These are phyloP conservation scores for Begonia loranthoides DNA, from an alignment of 306 rosid genomes.

Conservation along the genomic window DNA sequence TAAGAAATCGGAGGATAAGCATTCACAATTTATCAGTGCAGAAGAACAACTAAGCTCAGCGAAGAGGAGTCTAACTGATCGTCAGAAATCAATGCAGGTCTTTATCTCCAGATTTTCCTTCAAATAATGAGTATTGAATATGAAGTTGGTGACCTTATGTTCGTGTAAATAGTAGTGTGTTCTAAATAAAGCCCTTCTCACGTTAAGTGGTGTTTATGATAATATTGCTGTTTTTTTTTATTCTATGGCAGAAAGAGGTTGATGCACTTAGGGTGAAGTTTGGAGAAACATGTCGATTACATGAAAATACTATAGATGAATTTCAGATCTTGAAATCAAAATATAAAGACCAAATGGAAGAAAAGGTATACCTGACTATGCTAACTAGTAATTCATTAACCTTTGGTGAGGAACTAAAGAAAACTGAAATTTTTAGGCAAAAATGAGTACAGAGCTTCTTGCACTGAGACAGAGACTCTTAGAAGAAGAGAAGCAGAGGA, in stretches of 20 bases:
- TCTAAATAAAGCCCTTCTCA: neutral
- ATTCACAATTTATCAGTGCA: constrained; percentile 13
- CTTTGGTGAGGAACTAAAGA: constrained; percentile 1
- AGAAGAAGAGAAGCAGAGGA: constrained; percentile 42
- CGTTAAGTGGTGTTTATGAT: too few species aligned
- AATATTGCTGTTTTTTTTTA: constrained; percentile 3
- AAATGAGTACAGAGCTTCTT: constrained; percentile 31
- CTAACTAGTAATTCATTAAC: neutral
- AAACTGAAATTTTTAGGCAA: constrained; percentile 17
- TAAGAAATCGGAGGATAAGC: constrained; percentile 33
- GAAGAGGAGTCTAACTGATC: constrained; percentile 19
- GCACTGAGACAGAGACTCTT: constrained; percentile 24
- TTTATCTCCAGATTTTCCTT: neutral
- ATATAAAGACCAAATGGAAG: constrained; percentile 19
- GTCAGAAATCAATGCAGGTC: constrained; percentile 32
- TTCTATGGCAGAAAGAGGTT: constrained; percentile 29
- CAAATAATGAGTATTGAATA: neutral
- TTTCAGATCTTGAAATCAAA: constrained; percentile 33
- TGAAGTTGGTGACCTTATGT: constrained; percentile 3
- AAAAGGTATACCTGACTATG: constrained; percentile 25
- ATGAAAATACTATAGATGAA: constrained; percentile 28
- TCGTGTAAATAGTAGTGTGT: neutral
- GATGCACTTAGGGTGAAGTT: constrained; percentile 26
- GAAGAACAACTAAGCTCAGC: constrained; percentile 32
- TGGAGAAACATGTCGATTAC: constrained; percentile 23